Evolutionary conservation across 805 yeast genomes (phyloP), one percentile per base, ranked within the genome.

Genomic region (Candida palmyrensis): DNA sequence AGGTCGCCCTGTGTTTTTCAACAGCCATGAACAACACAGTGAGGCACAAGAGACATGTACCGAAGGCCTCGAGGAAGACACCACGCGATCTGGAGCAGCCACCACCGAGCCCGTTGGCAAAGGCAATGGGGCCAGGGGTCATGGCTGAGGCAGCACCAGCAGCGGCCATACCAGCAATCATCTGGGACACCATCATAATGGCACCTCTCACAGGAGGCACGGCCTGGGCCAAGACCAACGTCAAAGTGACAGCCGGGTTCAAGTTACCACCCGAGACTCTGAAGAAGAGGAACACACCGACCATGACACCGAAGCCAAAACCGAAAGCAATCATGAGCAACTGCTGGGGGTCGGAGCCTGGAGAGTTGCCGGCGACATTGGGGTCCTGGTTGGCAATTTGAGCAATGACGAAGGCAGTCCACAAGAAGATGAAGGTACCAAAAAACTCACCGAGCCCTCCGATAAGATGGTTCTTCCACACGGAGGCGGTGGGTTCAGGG

Each of bases 161-260:
- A 36, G 95, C 95, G 49, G 87, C 87, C 79, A 86, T 81, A 59
- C 95, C 95, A 33, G 83, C 95, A 55, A 84, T 59, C 51, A 85
- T 55, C 65, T 86, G 95, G 25, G 89, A 45, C 35, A 79, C 29
- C 59, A 75, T 60, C 78, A 81, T 76, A 36, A 82, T 55, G 15
- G 66, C 56, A 45, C 82, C 89, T 57, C 92, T 76, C 20, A 81
- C 40, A 36, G 88, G 86, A 26, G 86, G 73, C 39, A 82, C 71
- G 35, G 86, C 90, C 42, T 83, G 73, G 14, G 84, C 80, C 27
- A 82, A 62, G n/a, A 77, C 71, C 52, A 86, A 65, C 18, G 88
- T 65, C 25, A 84, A 66, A 15, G 95, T 80, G 26, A 86, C 95
- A 32, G 92, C 90, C 9, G 96, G 96, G 66, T 86, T 86, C 55